A percentile compares a stretch with the other conserved stretches of the same genome.
These are phyloP conservation scores for Acer campestre DNA, from an alignment of 345 rosid species.

Conservation along the genomic window DNA sequence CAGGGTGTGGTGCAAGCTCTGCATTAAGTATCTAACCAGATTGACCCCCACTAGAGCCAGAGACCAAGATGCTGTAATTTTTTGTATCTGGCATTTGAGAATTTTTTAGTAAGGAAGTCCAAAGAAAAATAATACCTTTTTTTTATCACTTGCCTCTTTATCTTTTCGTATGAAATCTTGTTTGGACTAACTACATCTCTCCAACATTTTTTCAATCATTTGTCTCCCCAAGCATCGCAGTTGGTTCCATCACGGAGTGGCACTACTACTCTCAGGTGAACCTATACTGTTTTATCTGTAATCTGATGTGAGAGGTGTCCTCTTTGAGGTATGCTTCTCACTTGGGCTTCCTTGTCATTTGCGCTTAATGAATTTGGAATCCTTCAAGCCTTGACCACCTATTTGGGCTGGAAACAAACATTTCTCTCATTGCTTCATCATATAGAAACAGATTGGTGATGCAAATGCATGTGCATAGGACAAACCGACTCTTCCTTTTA, in stretches of 20 bases:
- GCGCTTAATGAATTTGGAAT: conserved; percentile 32
- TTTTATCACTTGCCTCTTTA: conserved; percentile 28
- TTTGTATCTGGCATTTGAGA: conserved; percentile 50
- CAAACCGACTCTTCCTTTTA: background rate
- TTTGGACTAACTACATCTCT: conserved; percentile 33
- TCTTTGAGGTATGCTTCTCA: conserved; percentile 62
- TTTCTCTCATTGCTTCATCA: too few relatives aligned
- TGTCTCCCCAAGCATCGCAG: conserved; percentile 48
- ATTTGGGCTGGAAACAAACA: too few relatives aligned
- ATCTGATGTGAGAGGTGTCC: conserved; percentile 56
- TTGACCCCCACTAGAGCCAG: conserved; percentile 43
- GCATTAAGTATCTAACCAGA: conserved; percentile 59
- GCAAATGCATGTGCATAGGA: background rate
- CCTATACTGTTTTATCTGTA: conserved; percentile 39
- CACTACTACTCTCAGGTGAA: conserved; percentile 39
- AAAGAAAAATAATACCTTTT: conserved; percentile 14
- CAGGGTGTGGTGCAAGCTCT: conserved; percentile 61
- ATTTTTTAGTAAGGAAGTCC: conserved; percentile 45
- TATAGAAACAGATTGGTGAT: background rate
- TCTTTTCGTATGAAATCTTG: conserved; percentile 27
- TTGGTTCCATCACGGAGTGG: conserved; percentile 42
- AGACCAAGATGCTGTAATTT: conserved; percentile 47
- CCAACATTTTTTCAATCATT: conserved; percentile 32
- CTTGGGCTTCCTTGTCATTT: conserved; percentile 42
- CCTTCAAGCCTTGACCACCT: conserved; percentile 17